Evolutionary conservation across 192 early-diverging fungal species (phyloP).

Genomic region (Coemansia sp.): DNA sequence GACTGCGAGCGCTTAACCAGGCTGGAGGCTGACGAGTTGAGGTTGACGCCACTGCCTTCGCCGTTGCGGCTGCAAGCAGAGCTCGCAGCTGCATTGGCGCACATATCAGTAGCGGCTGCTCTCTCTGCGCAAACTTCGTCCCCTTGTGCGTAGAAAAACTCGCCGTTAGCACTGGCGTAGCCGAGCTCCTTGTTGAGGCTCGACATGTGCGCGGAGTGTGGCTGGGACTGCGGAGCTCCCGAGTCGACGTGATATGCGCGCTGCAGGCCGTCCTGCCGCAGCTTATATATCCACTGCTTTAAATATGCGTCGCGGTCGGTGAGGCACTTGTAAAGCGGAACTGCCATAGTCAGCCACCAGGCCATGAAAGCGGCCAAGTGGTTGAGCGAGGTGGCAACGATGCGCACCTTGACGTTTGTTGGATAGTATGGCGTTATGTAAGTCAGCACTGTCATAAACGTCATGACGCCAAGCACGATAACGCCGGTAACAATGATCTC

Average conservation of each 20-base stretch:
- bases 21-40: background rate
- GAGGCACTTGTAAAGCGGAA: constrained; percentile 29
- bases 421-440: constrained; percentile 25
- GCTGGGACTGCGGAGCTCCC: background rate
- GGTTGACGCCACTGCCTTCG: background rate
- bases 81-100: background rate
- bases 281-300: constrained; percentile 20
- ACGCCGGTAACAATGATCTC: constrained; percentile 29
- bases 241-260: constrained; percentile 23
- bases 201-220: background rate
- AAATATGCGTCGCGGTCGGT: constrained; percentile 24
- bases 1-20: background rate
- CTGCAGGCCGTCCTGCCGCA: constrained; percentile 36
- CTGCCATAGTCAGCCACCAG: constrained; percentile 47
- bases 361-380: constrained; percentile 32
- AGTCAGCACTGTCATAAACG: constrained; percentile 38
- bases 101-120: background rate
- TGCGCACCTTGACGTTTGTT: constrained; percentile 16
- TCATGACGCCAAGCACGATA: constrained; percentile 26
- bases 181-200: background rate
- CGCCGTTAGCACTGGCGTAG: background rate
- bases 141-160: background rate
- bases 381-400: constrained; percentile 34
- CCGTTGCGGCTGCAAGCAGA: background rate
- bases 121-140: background rate